Percentiles rank a stretch among this genome's conserved stretches.
Conservation (phyloP, 1,284 basidiomycete genomes). For the Sparassis latifolia region DNA sequence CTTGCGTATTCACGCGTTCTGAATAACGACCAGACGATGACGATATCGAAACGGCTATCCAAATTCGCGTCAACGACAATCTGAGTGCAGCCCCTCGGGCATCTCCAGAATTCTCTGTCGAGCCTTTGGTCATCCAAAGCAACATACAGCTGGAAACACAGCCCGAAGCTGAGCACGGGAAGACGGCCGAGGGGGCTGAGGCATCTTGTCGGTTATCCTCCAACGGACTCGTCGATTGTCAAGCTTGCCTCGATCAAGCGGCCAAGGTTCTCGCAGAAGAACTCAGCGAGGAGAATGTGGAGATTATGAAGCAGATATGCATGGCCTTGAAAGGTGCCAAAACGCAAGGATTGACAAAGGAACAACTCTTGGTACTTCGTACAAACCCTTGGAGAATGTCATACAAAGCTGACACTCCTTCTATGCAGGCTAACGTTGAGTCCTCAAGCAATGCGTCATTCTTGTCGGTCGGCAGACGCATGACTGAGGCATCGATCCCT, state of each 20-base stretch:
- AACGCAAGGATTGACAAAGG: slow-evolving; percentile 41
- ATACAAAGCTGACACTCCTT: not conserved
- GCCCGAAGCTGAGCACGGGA: slow-evolving; percentile 36
- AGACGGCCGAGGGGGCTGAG: slow-evolving; percentile 31
- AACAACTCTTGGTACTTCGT: slow-evolving; percentile 37
- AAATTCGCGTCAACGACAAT: slow-evolving; percentile 33
- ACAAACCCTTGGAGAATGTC: not conserved
- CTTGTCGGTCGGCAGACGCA: slow-evolving; percentile 15
- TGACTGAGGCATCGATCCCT: slow-evolving; percentile 44
- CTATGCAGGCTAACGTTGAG: slow-evolving; percentile 2
- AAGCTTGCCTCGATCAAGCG: slow-evolving; percentile 45
- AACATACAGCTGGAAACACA: not conserved
- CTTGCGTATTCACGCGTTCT: not conserved
- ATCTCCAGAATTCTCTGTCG: slow-evolving; percentile 5
- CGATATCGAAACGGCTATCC: slow-evolving; percentile 63
- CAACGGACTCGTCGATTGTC: slow-evolving; percentile 49
- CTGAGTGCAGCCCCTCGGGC: not conserved
- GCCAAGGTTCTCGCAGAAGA: slow-evolving; percentile 29
- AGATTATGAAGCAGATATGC: slow-evolving; percentile 34
- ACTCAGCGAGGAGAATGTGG: slow-evolving; percentile 30
- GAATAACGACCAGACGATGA: slow-evolving; percentile 54
- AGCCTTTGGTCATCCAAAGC: slow-evolving; percentile 2
- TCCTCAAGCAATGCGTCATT: slow-evolving; percentile 1
- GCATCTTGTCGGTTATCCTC: slow-evolving; percentile 46
- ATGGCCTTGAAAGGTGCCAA: slow-evolving; percentile 34